Evolutionary conservation across 139 green algal genomes (phyloP).

Genomic region (Microglena sp.): DNA sequence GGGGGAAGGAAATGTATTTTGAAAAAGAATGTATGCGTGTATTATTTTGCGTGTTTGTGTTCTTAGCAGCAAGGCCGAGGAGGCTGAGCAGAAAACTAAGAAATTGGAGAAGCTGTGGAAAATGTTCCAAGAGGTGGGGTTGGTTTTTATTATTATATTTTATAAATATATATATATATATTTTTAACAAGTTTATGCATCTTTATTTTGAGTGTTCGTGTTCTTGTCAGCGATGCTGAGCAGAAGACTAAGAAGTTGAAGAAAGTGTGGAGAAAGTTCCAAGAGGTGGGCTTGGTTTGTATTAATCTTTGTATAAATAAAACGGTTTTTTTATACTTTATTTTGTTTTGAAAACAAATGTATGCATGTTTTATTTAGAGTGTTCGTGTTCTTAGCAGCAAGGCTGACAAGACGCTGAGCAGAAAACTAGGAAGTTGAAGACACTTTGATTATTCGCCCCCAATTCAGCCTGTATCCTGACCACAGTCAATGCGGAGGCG

Average conservation of each 20-base stretch:
- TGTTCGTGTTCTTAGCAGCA: background rate
- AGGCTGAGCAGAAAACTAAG: conserved; percentile 43
- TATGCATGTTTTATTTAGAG: background rate
- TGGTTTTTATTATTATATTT: too few species aligned
- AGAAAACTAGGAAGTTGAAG: conserved; percentile 63
- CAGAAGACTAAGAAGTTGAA: conserved; percentile 64
- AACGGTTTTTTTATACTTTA: too few species aligned
- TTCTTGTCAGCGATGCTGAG: too few species aligned
- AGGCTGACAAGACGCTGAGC: conserved; percentile 9
- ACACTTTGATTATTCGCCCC: too few species aligned
- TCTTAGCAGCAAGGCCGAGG: background rate
- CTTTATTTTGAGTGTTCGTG: too few species aligned
- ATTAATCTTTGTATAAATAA: too few species aligned
- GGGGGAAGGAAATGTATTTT: too few species aligned
- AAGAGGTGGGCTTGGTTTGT: too few species aligned
- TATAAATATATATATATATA: too few species aligned
- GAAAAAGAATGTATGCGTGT: background rate
- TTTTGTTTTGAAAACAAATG: background rate
- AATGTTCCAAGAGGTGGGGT: conserved; percentile 37
- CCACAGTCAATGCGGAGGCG: too few species aligned
- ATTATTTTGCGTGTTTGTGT: background rate
- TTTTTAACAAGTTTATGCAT: too few species aligned
- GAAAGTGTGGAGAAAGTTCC: conserved; percentile 52
- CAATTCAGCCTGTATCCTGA: too few species aligned
- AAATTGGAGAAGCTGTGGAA: conserved; percentile 63